Conservation (phyloP, 108 stramenopile genomes). For the Nannochloropsis salina region DNA sequence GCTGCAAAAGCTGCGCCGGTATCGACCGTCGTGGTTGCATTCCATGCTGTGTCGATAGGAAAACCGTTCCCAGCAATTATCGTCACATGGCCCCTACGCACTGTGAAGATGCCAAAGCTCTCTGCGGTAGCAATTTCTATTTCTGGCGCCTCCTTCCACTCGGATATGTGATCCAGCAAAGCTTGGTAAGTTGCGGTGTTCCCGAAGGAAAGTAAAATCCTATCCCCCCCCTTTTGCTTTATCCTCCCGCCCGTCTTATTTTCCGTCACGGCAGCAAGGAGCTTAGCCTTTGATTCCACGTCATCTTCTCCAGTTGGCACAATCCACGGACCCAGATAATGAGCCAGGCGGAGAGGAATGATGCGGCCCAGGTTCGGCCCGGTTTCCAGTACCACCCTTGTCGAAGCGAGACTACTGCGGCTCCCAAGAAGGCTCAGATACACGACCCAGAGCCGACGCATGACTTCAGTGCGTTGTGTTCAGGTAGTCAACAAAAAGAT, state of each 20-base stretch:
- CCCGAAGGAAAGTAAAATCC: neutral
- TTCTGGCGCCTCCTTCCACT: neutral
- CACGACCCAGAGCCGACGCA: neutral
- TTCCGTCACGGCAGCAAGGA: neutral
- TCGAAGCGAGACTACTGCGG: neutral
- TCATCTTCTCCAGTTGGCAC: neutral
- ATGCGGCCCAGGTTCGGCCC: neutral
- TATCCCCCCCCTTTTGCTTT: neutral
- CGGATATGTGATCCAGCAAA: neutral
- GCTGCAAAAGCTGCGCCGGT: slow-evolving; percentile 31
- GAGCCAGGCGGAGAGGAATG: neutral
- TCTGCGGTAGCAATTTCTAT: neutral
- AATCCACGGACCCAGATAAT: neutral
- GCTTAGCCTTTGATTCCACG: neutral
- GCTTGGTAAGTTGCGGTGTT: slow-evolving; percentile 4
- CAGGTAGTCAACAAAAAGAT: no score
- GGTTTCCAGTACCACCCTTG: neutral
- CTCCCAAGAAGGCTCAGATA: neutral
- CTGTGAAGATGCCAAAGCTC: slow-evolving; percentile 8
- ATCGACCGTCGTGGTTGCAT: neutral
- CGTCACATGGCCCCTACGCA: neutral
- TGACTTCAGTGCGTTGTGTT: neutral
- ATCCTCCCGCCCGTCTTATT: neutral
- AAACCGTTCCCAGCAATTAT: neutral
- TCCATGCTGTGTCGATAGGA: neutral